Conservation (phyloP, 2,329 filamentous ascomycete species). For the Arthrobotrys megalospora region DNA sequence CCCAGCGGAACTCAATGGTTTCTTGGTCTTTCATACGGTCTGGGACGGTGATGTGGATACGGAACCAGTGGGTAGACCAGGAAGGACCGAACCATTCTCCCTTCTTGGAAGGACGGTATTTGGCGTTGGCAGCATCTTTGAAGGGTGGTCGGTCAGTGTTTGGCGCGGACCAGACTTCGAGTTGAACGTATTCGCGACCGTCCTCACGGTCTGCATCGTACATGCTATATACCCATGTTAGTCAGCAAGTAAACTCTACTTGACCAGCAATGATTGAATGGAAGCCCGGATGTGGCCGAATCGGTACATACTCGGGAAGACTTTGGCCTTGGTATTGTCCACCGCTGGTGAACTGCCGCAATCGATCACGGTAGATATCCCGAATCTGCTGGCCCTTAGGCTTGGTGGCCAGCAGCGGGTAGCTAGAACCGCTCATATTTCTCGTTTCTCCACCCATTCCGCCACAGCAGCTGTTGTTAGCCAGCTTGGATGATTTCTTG, state of each 20-base stretch:
- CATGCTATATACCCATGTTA: conserved; percentile 34
- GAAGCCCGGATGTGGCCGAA: conserved; percentile 11
- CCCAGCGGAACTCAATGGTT: conserved; percentile 95
- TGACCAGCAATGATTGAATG: background rate
- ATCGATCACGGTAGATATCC: conserved; percentile 86
- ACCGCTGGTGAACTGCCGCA: conserved; percentile 82
- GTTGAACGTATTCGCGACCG: conserved; percentile 82
- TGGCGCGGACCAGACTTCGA: conserved; percentile 88
- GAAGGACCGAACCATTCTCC: conserved; percentile 90
- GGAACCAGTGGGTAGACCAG: conserved; percentile 99
- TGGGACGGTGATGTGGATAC: conserved; percentile 83
- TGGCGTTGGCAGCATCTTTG: conserved; percentile 78
- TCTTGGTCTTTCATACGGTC: conserved; percentile 80
- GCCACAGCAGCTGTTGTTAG: conserved; percentile 33
- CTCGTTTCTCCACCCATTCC: conserved; percentile 71
- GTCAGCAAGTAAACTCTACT: background rate
- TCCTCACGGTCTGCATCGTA: conserved; percentile 69
- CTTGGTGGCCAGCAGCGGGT: conserved; percentile 65
- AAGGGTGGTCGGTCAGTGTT: conserved; percentile 85
- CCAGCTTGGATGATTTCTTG: conserved; percentile 20
- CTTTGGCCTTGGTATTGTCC: conserved; percentile 86
- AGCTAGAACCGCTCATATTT: conserved; percentile 56
- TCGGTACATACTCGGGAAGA: conserved; percentile 75
- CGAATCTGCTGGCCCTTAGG: conserved; percentile 84
- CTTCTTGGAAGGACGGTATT: conserved; percentile 81